Conservation (phyloP, 169 alveolate genomes). For the Plasmodium inui region DNA sequence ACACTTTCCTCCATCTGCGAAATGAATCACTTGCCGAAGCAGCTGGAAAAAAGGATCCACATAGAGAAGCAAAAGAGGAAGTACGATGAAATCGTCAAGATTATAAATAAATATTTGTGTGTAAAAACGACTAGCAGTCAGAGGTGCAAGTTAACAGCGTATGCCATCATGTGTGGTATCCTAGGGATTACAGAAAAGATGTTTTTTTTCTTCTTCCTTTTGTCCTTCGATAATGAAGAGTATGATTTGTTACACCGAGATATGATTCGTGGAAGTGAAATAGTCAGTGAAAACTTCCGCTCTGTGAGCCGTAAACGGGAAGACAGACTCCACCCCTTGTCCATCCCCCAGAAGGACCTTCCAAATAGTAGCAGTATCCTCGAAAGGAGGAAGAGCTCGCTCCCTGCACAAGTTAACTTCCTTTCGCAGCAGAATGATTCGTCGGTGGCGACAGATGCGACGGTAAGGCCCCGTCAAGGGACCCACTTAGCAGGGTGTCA, state of each 20-base stretch:
- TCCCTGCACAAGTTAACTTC: neutral
- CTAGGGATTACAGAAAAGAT: conserved; percentile 55
- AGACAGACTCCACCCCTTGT: neutral
- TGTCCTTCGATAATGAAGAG: conserved; percentile 15
- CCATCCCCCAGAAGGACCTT: neutral
- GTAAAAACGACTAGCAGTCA: conserved; percentile 64
- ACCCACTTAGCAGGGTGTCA: neutral
- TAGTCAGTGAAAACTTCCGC: neutral
- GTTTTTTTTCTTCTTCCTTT: conserved; percentile 30
- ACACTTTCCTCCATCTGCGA: neutral
- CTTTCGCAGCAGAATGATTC: neutral
- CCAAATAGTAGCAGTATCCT: neutral
- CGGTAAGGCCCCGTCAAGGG: neutral
- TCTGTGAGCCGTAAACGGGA: neutral
- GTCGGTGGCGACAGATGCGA: neutral
- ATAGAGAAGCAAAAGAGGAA: conserved; percentile 34
- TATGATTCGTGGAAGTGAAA: neutral
- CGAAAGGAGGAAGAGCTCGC: conserved; percentile 1
- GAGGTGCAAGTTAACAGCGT: conserved; percentile 68
- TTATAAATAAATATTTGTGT: conserved; percentile 42
- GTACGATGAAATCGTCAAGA: conserved; percentile 9
- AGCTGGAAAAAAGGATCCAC: conserved; percentile 7
- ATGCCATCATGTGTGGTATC: conserved; percentile 75
- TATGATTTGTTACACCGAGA: neutral
- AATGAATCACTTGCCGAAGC: neutral